phyloP scores from a whole-genome alignment of 441 rosid species.

The Flueggea neowawraea region DNA sequence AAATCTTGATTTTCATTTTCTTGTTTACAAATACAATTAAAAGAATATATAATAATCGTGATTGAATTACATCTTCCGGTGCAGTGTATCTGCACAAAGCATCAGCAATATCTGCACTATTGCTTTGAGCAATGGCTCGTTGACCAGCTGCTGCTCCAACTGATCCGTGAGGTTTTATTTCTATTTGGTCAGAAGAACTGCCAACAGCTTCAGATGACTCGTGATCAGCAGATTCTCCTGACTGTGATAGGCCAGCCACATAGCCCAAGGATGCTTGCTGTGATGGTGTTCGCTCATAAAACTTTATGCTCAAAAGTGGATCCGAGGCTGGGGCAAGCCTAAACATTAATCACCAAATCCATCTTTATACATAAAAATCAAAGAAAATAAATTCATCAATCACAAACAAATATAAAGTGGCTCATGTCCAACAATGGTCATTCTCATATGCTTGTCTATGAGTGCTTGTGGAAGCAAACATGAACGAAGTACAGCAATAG shows the following conservation, averaged over 20 bases:
- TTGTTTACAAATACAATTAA: no score
- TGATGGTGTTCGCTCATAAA: slow-evolving; percentile 86
- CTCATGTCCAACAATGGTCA: no score
- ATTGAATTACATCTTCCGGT: slow-evolving; percentile 74
- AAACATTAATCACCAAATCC: not conserved
- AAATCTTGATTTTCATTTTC: no score
- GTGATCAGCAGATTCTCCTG: slow-evolving; percentile 34
- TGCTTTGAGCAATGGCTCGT: slow-evolving; percentile 88
- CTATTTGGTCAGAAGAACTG: slow-evolving; percentile 29
- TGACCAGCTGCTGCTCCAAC: slow-evolving; percentile 89
- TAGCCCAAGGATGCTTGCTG: slow-evolving; percentile 86
- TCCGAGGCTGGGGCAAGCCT: slow-evolving; percentile 90
- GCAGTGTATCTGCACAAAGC: slow-evolving; percentile 76
- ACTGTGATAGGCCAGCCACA: slow-evolving; percentile 49
- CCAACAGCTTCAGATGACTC: slow-evolving; percentile 27
- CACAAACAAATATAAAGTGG: no score
- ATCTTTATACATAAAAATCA: not conserved
- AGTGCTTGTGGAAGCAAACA: no score
- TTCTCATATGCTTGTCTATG: no score
- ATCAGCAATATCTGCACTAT: slow-evolving; percentile 72
- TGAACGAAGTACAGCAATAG: no score
- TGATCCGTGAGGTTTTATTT: slow-evolving; percentile 62
- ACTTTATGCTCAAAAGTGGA: slow-evolving; percentile 69
- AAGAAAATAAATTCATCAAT: not conserved
- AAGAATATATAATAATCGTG: not conserved